Base-by-base conservation (phyloP, 345 rosid genomes). In the Gossypium bickii region DNA sequence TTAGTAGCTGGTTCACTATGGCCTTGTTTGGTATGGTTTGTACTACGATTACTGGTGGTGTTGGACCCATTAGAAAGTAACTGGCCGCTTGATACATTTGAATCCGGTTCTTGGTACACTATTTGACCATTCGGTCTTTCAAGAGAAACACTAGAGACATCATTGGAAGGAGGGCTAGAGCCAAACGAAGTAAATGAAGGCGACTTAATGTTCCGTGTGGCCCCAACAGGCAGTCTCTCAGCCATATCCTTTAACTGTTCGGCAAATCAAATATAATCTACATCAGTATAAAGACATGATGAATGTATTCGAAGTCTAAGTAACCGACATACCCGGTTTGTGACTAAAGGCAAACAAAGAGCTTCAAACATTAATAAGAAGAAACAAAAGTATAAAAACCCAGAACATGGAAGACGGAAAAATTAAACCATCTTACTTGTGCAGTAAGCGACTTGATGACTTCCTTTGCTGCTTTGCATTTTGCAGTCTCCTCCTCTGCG, bases 381-480 rank as follows among this genome's bases (percentile, higher is more conserved):
- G 47, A 52, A n/a, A 11, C 45, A 2, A 10, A n/a, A 13, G 59
- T 4, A 53, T 9, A n/a, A 53, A 52, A 52, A n/a, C 17, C 9
- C 3, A 11, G 22, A 16, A 70, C 10, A 17, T 27, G 15, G 45
- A 27, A 10, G 25, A 27, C 44, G 49, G 48, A 48, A 59, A 61
- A 55, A 16, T 51, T 51, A 12, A 62, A 18, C 24, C 22, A 60
- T 56, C 87, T 90, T 93, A 95, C 99, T 83, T 95, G 98, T 76
- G 93, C 93, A 64, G 99, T 96, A 59, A 93, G 92, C 1, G 98
- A 92, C 87, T 90, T 96, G 86, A 96, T 96, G 78, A 96, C 99
- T 89, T 96, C 99, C 78, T 96, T 96, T 75, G 99, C 98, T 68
- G 97, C 98, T 80, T 93, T 93, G 89, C 98, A 92, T 85, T 90